Conservation (phyloP, 1,139 yeast species). For the Debaryomyces subglobosus region DNA sequence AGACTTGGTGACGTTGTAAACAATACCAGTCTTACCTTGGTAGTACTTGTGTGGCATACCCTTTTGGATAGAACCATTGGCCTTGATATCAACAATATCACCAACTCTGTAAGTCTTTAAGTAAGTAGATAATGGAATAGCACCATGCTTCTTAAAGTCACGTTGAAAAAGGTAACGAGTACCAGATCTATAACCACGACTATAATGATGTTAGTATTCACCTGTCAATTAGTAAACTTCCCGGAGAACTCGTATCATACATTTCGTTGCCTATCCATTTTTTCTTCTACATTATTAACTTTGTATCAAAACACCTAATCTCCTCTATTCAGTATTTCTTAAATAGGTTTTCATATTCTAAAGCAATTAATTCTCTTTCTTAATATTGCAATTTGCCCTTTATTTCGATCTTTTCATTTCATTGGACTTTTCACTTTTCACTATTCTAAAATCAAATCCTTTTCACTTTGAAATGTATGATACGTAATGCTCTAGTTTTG, state of each 20-base stretch:
- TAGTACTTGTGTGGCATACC: conserved; percentile 99
- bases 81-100: conserved; percentile 99
- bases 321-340: background rate
- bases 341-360: background rate
- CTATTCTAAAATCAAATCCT: background rate
- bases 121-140: conserved; percentile 93
- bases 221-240: background rate
- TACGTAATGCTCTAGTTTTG: background rate
- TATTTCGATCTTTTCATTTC: background rate
- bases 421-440: background rate
- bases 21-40: conserved; percentile 99
- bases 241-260: background rate
- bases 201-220: conserved; percentile 13
- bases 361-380: background rate
- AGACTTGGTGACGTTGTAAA: conserved; percentile 97
- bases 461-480: background rate
- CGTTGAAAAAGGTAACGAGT: conserved; percentile 99
- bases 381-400: background rate
- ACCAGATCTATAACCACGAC: conserved; percentile 99
- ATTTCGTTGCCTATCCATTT: too few species aligned
- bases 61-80: conserved; percentile 98
- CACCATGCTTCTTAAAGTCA: conserved; percentile 98
- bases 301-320: background rate
- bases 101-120: conserved; percentile 98
- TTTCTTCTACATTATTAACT: background rate